These are phyloP conservation scores for Dovyalis caffra DNA, from an alignment of 345 rosid species.

Conservation along the genomic window DNA sequence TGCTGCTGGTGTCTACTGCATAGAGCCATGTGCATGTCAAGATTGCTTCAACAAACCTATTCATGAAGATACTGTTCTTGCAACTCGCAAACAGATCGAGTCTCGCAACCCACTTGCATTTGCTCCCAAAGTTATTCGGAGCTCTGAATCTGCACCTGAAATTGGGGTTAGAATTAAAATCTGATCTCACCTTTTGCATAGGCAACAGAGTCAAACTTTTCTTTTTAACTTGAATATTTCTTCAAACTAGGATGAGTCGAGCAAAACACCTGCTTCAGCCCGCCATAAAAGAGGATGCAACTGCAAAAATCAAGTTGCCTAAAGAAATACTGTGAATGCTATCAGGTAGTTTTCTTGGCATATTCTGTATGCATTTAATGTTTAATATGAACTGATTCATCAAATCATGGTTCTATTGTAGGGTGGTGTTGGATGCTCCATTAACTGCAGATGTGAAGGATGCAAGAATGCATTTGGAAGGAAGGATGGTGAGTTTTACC, in stretches of 20 bases:
- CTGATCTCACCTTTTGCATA: not conserved
- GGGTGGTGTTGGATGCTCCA: conserved; percentile 98
- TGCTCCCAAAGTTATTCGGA: conserved; percentile 93
- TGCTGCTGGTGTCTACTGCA: conserved; percentile 97
- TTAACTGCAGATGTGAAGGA: conserved; percentile 95
- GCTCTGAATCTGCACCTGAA: conserved; percentile 54
- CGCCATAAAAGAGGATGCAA: conserved; percentile 97
- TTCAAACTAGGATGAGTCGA: conserved; percentile 63
- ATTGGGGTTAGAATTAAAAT: conserved; percentile 45
- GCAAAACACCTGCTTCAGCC: conserved; percentile 90
- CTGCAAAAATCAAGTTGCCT: conserved; percentile 95
- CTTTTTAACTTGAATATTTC: conserved; percentile 4
- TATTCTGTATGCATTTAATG: conserved; percentile 12
- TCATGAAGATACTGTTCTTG: conserved; percentile 86
- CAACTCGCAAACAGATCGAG: conserved; percentile 94
- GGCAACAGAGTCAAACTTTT: conserved; percentile 5
- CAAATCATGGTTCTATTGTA: conserved; percentile 23
- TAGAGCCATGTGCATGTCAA: conserved; percentile 91
- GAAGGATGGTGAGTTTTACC: conserved; percentile 69
- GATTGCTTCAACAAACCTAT: conserved; percentile 95
- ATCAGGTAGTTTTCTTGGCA: conserved; percentile 59
- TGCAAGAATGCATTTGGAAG: conserved; percentile 93
- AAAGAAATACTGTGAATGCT: conserved; percentile 99
- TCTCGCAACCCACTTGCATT: conserved; percentile 97
- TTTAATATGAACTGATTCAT: conserved; percentile 22